A percentile compares a stretch with the other conserved stretches of the same genome.
Conservation (phyloP, 495 filamentous ascomycete genomes). For the Peziza echinospora region DNA sequence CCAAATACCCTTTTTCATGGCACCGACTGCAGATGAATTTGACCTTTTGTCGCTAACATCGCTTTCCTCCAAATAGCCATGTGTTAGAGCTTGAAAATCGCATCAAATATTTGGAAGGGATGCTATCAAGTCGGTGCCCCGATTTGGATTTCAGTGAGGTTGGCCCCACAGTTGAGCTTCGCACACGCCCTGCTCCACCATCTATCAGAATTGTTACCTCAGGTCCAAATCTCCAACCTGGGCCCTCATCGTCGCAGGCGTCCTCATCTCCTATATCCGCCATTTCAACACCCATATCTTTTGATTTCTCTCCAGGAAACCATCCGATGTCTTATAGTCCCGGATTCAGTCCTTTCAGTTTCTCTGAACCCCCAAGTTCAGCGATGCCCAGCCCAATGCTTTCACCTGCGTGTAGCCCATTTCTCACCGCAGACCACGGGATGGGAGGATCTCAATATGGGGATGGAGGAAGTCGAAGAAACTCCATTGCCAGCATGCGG, state of each 20-base stretch:
- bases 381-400: slow-evolving; percentile 15
- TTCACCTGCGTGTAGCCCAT: background rate
- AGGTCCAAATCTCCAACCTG: slow-evolving; percentile 15
- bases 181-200: slow-evolving; percentile 16
- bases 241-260: slow-evolving; percentile 11
- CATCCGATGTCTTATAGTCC: slow-evolving; percentile 10
- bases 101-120: slow-evolving; percentile 18
- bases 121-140: slow-evolving; percentile 9
- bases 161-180: slow-evolving; percentile 15
- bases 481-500: too few species aligned
- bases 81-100: slow-evolving; percentile 18
- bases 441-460: background rate
- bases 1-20: background rate
- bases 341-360: slow-evolving; percentile 15
- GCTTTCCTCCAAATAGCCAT: slow-evolving; percentile 10
- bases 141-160: slow-evolving; percentile 8
- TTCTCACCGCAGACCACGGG: background rate
- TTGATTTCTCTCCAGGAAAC: slow-evolving; percentile 13
- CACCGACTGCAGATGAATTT: background rate
- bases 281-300: slow-evolving; percentile 15
- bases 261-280: slow-evolving; percentile 17
- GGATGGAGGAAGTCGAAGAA: background rate
- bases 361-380: slow-evolving; percentile 17
- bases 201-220: slow-evolving; percentile 19
- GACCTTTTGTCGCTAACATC: too few species aligned